These are phyloP conservation scores for Wickerhamomyces sp. DNA, from an alignment of 1,139 yeast species.

Conservation along the genomic window DNA sequence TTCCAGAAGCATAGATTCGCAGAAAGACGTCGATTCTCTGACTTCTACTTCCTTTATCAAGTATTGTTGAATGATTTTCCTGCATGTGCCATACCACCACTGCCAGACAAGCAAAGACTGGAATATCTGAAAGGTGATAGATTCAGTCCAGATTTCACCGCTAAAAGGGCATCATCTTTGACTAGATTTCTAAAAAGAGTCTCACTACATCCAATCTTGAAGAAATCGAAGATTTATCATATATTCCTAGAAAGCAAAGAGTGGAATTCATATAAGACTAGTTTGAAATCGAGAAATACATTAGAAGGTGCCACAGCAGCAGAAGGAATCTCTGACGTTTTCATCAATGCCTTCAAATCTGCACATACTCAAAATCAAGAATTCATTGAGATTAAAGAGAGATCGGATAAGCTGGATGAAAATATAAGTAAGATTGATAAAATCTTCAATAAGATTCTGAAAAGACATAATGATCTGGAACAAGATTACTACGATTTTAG, in stretches of 20 bases:
- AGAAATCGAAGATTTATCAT: conserved; percentile 66
- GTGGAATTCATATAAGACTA: conserved; percentile 77
- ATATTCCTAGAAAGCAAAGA: conserved; percentile 76
- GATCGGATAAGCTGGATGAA: conserved; percentile 78
- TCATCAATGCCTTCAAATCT: conserved; percentile 87
- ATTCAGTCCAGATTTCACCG: conserved; percentile 74
- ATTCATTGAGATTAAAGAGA: conserved; percentile 77
- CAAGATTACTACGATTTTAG: conserved; percentile 71
- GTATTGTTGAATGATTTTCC: conserved; percentile 76
- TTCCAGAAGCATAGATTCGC: conserved; percentile 40
- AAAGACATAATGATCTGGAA: conserved; percentile 68
- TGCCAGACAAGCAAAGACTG: conserved; percentile 87
- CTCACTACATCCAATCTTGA: conserved; percentile 66
- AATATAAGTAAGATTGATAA: conserved; percentile 75
- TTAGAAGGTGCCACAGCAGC: conserved; percentile 14
- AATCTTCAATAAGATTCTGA: conserved; percentile 66
- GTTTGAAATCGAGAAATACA: conserved; percentile 39
- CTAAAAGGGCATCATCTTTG: conserved; percentile 78
- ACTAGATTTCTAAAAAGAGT: conserved; percentile 72
- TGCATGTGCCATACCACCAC: conserved; percentile 82
- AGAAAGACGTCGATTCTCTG: conserved; percentile 77
- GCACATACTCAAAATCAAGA: conserved; percentile 73
- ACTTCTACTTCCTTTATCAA: conserved; percentile 73
- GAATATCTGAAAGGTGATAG: conserved; percentile 96
- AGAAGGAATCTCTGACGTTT: conserved; percentile 64